A percentile compares a stretch with the other conserved stretches of the same genome.
Conservation (phyloP, 2,329 filamentous ascomycete genomes). For the Penicillium sp. region DNA sequence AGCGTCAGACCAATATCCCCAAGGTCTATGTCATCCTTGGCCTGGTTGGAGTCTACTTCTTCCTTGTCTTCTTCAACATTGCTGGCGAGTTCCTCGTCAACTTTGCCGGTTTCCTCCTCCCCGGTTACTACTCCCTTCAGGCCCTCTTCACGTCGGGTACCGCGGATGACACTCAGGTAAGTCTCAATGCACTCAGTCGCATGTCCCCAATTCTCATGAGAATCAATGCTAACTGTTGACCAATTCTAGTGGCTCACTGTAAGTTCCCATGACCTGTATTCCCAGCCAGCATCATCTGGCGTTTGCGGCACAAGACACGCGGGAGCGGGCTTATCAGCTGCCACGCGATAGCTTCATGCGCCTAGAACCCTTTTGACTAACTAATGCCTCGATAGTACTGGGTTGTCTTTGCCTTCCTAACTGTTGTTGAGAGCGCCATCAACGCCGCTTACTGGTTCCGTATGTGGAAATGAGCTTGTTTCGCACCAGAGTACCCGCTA, state of each 20-base stretch:
- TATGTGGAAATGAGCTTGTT: slow-evolving; percentile 41
- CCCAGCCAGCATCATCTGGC: slow-evolving; percentile 15
- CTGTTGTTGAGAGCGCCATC: slow-evolving; percentile 69
- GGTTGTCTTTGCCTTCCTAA: slow-evolving; percentile 70
- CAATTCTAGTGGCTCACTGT: slow-evolving; percentile 64
- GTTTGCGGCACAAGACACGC: slow-evolving; percentile 19
- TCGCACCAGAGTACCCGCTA: slow-evolving; percentile 24
- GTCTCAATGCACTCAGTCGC: slow-evolving; percentile 29
- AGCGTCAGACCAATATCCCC: slow-evolving; percentile 70
- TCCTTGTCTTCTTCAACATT: slow-evolving; percentile 75
- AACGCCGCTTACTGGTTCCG: slow-evolving; percentile 74
- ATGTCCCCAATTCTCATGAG: neutral
- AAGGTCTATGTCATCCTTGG: slow-evolving; percentile 72
- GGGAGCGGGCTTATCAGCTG: slow-evolving; percentile 23
- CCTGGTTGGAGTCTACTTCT: slow-evolving; percentile 70
- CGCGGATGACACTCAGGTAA: slow-evolving; percentile 69
- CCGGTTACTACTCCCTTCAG: slow-evolving; percentile 70
- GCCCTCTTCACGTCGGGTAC: slow-evolving; percentile 67
- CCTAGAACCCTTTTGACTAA: slow-evolving; percentile 21
- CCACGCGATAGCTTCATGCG: slow-evolving; percentile 34
- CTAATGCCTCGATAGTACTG: slow-evolving; percentile 60
- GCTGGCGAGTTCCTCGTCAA: slow-evolving; percentile 72
- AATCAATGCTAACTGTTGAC: slow-evolving; percentile 28
- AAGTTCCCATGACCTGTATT: slow-evolving; percentile 40
- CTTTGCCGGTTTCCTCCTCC: slow-evolving; percentile 68